These are phyloP conservation scores for Heimioporus sp. DNA, from an alignment of 768 basidiomycete species.

Conservation along the genomic window DNA sequence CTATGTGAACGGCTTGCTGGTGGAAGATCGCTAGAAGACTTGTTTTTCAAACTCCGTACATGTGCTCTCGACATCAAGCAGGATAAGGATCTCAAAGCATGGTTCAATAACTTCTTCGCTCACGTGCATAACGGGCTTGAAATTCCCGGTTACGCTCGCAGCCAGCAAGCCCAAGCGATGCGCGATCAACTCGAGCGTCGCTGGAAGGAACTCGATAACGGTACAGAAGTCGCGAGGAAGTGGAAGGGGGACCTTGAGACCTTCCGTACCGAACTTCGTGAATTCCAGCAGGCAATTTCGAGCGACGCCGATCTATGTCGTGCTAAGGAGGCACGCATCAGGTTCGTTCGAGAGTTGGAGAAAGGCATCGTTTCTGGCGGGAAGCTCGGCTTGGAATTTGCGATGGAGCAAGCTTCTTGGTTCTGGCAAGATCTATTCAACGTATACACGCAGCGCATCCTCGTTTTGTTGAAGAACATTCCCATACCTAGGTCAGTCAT, in stretches of 20 bases:
- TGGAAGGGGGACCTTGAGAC: conserved; percentile 51
- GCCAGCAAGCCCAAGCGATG: conserved; percentile 40
- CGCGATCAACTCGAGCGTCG: conserved; percentile 45
- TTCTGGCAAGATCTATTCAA: conserved; percentile 82
- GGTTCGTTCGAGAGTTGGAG: conserved; percentile 50
- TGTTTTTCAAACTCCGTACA: conserved; percentile 41
- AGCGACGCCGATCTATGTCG: conserved; percentile 49
- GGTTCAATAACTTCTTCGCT: conserved; percentile 54
- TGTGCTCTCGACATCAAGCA: conserved; percentile 49
- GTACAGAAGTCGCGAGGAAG: conserved; percentile 40
- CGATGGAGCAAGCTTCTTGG: conserved; percentile 65
- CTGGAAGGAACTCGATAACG: conserved; percentile 48
- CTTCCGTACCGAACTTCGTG: conserved; percentile 43
- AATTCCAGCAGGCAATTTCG: conserved; percentile 45
- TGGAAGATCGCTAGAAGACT: conserved; percentile 46
- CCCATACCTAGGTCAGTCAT: conserved; percentile 64
- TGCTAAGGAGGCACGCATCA: conserved; percentile 46
- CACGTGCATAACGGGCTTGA: conserved; percentile 46
- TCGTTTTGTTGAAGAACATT: conserved; percentile 53
- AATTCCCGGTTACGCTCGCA: conserved; percentile 50
- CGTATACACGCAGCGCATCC: conserved; percentile 65
- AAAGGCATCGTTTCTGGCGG: conserved; percentile 37
- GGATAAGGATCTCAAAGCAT: conserved; percentile 51
- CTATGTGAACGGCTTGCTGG: conserved; percentile 54
- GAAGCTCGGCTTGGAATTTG: conserved; percentile 45